phyloP scores from a whole-genome alignment of 495 filamentous ascomycete genomes.

The Tuber borchii region DNA sequence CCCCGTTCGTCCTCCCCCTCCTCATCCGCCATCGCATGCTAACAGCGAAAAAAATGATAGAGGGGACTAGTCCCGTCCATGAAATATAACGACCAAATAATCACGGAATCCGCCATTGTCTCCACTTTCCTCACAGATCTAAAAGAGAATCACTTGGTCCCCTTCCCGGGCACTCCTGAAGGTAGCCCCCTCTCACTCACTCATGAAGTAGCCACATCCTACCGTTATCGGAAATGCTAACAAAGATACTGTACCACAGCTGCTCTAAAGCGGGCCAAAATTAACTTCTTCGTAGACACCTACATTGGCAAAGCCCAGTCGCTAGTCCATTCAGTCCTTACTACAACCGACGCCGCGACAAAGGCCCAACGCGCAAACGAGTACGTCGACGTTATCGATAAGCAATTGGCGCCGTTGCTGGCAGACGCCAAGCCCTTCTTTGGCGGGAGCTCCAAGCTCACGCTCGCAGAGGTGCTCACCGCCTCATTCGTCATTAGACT shows the following conservation, averaged over 20 bases:
- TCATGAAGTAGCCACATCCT: background rate
- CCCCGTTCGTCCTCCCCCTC: conserved; percentile 49
- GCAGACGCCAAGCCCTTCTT: conserved; percentile 67
- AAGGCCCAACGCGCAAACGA: conserved; percentile 43
- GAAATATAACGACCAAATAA: conserved; percentile 62
- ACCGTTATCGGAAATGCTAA: background rate
- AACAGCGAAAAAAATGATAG: conserved; percentile 34
- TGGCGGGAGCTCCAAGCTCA: conserved; percentile 67
- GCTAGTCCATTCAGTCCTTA: conserved; percentile 46
- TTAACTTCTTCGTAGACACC: conserved; percentile 71
- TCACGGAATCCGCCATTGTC: conserved; percentile 70
- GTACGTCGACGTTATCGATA: conserved; percentile 53
- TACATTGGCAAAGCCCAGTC: conserved; percentile 58
- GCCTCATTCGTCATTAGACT: conserved; percentile 63
- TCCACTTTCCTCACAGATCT: conserved; percentile 61
- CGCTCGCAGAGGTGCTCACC: conserved; percentile 67
- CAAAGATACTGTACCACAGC: conserved; percentile 19
- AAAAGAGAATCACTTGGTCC: conserved; percentile 47
- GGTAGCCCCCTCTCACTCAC: conserved; percentile 41
- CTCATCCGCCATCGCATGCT: background rate
- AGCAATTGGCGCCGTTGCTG: conserved; percentile 70
- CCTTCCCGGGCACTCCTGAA: conserved; percentile 45
- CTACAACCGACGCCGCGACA: conserved; percentile 46
- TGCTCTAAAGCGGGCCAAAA: conserved; percentile 58
- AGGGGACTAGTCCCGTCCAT: conserved; percentile 72